These are phyloP conservation scores for Cutaneotrichosporon cutaneum DNA, from an alignment of 1,284 basidiomycete species.

Conservation along the genomic window DNA sequence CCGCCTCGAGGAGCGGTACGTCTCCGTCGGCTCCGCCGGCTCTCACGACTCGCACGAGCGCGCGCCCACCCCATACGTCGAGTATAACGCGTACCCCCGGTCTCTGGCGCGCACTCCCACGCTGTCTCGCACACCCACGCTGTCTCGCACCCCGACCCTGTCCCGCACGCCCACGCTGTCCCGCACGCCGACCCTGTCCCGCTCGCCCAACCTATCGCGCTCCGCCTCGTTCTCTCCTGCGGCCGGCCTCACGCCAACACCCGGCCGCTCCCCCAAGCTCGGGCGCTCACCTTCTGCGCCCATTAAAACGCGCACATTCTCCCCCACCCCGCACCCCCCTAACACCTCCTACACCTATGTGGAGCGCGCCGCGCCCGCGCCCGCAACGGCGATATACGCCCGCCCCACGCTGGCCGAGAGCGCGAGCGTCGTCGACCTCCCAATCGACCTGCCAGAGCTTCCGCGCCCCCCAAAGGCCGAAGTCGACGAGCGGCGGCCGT, in stretches of 20 bases:
- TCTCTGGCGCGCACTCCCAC: not conserved
- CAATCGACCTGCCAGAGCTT: not conserved
- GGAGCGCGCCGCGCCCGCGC: not conserved
- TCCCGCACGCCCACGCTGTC: no score
- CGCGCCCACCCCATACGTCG: not conserved
- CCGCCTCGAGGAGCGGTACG: not conserved
- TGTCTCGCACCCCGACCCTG: not conserved
- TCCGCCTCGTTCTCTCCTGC: not conserved
- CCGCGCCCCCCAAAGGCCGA: not conserved
- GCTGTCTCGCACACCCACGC: not conserved
- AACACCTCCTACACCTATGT: not conserved
- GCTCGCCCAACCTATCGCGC: no score
- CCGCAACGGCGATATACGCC: not conserved
- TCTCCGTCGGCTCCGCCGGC: not conserved
- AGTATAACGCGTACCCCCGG: not conserved
- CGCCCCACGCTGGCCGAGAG: slow-evolving; percentile 4
- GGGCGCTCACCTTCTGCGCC: no score
- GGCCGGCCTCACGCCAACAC: no score
- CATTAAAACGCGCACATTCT: not conserved
- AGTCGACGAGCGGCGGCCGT: not conserved
- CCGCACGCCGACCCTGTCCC: not conserved
- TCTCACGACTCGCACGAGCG: not conserved
- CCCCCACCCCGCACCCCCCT: not conserved
- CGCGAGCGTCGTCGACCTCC: not conserved
- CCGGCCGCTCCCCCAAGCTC: not conserved